Evolutionary conservation across 2,329 filamentous ascomycete genomes (phyloP), one percentile per base, ranked within the genome.

Genomic region (Hypoxylon sp.): DNA sequence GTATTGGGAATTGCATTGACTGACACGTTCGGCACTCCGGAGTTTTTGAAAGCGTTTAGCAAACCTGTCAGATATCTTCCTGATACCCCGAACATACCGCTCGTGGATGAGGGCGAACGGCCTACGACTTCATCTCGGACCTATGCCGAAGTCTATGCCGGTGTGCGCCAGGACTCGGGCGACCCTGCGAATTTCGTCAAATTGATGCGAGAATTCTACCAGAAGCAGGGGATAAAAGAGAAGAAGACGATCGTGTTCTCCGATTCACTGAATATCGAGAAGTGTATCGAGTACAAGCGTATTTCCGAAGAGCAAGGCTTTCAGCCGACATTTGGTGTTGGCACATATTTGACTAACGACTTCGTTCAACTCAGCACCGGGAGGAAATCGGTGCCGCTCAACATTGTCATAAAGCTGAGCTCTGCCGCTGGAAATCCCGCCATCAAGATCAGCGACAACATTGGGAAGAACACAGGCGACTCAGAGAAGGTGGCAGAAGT

Each of bases 391-490:
- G 89, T 90, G 14, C 96, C 96, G 0, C 83, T 99, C 61, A 99
- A 99, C 77, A 99, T 99, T 75, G 96, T 99, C 73, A 98, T 99
- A 82, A 99, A 99, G 83, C 87, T 99, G 68, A 93, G 93, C 69
- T 94, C 93, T 8, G 96, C 94, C 0, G 89, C 85, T 13, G 95
- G 95, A 5, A 88, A 90, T 51, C 89, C 91, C 0, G 95, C 96
- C 2, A 90, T 99, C 77, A 99, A 99, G 85, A 93, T 99, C 73
- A 98, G 87, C 71, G 92, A 95, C 79, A 98, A 98, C 77, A 86
- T 91, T 72, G 89, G 94, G 50, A 99, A 99, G 86, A 99, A 99
- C 77, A 98, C 94, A 0, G 96, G 96, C 6, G 92, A 98, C 77
- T 89, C 90, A 75, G 86, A 86, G 20, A 93, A 91, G 1, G 92